Percentiles rank a stretch among this genome's conserved stretches.
Evolutionary conservation across 2,329 filamentous ascomycete species (phyloP).

Genomic region (Dothiorella sarmentorum): DNA sequence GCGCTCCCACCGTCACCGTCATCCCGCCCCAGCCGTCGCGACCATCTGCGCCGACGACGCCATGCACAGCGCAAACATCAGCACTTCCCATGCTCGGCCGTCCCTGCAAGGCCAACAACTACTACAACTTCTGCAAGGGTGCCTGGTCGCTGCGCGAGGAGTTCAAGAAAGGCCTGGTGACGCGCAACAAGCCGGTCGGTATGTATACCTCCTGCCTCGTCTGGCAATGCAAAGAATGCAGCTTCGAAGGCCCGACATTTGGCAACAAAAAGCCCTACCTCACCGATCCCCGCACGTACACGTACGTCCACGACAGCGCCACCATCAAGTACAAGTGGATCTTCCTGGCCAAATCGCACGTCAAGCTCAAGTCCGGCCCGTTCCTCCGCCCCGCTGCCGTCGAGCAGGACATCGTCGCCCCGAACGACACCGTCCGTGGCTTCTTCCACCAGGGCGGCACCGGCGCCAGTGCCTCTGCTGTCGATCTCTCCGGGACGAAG

Average conservation of each 20-base stretch:
- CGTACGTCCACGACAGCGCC: background rate
- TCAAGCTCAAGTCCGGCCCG: conserved; percentile 22
- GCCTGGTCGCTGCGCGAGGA: conserved; percentile 37
- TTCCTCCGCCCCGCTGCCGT: background rate
- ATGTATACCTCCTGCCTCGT: conserved; percentile 34
- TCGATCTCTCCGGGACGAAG: background rate
- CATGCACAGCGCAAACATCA: conserved; percentile 12
- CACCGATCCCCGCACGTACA: conserved; percentile 30
- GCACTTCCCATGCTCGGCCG: conserved; percentile 24
- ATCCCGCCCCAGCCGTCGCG: background rate
- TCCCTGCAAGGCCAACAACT: conserved; percentile 39
- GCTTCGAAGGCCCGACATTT: conserved; percentile 33
- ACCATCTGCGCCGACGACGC: conserved; percentile 26
- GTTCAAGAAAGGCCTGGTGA: conserved; percentile 29
- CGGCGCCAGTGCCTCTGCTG: conserved; percentile 5
- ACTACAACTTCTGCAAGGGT: conserved; percentile 43
- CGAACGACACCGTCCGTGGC: background rate
- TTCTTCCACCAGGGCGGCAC: conserved; percentile 21
- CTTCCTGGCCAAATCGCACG: conserved; percentile 39
- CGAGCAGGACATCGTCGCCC: background rate
- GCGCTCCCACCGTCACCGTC: conserved; percentile 7
- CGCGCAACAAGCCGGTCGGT: conserved; percentile 32
- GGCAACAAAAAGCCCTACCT: conserved; percentile 23
- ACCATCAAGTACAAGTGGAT: conserved; percentile 34
- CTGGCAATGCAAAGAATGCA: conserved; percentile 35